These are phyloP conservation scores for Fusarium solani-melongenae DNA, from an alignment of 2,329 filamentous ascomycete genomes.

Conservation along the genomic window DNA sequence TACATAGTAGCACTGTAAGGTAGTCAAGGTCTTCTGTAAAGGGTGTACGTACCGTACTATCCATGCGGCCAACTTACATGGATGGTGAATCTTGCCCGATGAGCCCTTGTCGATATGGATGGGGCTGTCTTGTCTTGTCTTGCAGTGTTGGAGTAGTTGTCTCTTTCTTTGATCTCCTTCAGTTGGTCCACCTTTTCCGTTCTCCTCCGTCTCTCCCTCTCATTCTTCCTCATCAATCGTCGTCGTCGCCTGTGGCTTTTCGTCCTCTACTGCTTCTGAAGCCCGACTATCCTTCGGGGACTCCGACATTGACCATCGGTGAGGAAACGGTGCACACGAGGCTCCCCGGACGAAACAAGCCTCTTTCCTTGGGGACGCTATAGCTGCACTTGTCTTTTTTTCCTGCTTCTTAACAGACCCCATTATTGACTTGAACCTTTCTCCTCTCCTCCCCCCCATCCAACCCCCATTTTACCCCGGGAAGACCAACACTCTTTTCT, in stretches of 20 bases:
- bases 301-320: background rate
- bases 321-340: background rate
- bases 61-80: conserved; percentile 36
- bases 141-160: conserved; percentile 3
- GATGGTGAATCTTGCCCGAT: conserved; percentile 18
- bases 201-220: conserved; percentile 15
- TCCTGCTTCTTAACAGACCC: background rate
- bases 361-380: background rate
- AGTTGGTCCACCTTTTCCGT: conserved; percentile 1
- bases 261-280: background rate
- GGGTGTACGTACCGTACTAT: conserved; percentile 23
- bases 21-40: background rate
- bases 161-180: conserved; percentile 20
- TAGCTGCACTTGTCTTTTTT: background rate
- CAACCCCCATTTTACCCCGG: background rate
- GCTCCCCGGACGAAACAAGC: background rate
- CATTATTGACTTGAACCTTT: background rate
- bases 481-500: background rate
- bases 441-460: background rate
- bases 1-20: conserved; percentile 1
- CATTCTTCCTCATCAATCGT: background rate
- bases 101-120: conserved; percentile 31
- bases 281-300: background rate
- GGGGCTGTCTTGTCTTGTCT: conserved; percentile 17
- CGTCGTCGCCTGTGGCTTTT: background rate